Conservation (phyloP, 2,329 filamentous ascomycete species). For the Ceratocystis eucalypticola region DNA sequence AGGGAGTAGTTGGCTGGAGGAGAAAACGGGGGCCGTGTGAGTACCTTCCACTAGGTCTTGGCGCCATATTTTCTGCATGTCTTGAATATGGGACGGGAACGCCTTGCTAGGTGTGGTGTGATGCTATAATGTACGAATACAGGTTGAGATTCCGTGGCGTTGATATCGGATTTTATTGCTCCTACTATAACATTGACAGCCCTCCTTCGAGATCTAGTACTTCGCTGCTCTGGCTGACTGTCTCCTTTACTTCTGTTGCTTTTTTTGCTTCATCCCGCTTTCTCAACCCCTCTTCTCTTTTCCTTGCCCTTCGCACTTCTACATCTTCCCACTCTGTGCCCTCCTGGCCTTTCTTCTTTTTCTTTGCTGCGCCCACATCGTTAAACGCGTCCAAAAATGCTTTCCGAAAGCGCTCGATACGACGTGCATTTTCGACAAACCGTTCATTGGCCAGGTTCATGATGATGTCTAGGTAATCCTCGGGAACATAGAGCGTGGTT, state of each 20-base stretch:
- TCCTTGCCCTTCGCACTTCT: slow-evolving; percentile 38
- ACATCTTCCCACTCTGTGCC: slow-evolving; percentile 43
- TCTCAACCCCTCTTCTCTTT: slow-evolving; percentile 44
- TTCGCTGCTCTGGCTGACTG: background rate
- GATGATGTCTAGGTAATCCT: slow-evolving; percentile 53
- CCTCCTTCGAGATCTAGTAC: background rate
- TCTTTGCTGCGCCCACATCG: slow-evolving; percentile 22
- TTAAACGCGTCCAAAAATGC: slow-evolving; percentile 29
- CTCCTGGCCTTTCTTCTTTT: slow-evolving; percentile 7
- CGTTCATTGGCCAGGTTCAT: slow-evolving; percentile 59
- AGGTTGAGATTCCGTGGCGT: slow-evolving; percentile 1
- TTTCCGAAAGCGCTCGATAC: slow-evolving; percentile 50
- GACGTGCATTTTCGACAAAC: slow-evolving; percentile 54
- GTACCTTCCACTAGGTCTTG: background rate
- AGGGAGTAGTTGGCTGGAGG: background rate
- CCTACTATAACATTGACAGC: background rate
- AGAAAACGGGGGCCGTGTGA: background rate
- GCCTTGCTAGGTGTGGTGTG: background rate
- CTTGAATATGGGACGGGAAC: background rate
- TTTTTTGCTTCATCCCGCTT: slow-evolving; percentile 23
- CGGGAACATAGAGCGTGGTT: slow-evolving; percentile 42
- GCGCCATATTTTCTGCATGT: background rate
- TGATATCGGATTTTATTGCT: background rate
- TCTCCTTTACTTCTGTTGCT: slow-evolving; percentile 19
- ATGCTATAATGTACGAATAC: slow-evolving; percentile 9